Base-by-base conservation (phyloP, 192 early-diverging fungal species). In the Podila minutissima region DNA sequence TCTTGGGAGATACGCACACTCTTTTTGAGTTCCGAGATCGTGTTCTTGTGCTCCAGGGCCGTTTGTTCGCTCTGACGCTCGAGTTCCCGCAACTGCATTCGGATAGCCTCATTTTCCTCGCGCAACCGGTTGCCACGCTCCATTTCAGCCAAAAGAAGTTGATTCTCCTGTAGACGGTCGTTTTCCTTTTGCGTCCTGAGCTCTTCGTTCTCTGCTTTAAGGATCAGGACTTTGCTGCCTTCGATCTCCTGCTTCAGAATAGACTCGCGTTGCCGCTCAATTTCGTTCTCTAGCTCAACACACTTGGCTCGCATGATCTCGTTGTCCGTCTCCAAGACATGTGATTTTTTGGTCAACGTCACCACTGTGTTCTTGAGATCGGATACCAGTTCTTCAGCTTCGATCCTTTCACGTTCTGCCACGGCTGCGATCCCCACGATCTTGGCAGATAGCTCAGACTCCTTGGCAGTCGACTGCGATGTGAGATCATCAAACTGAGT, bases 161-260 rank as follows among this genome's bases (percentile, higher is more conserved):
- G 71, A 58, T 81, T 81, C 37, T 81, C 77, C 50, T 62, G 69
- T 10, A 81, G 58, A 5, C 62, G 62, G 35, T 73, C 71, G 33
- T 81, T 66, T 33, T 81, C 77, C 62, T 81, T 68, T 29, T 81
- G 71, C 12, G 58, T 81, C 26, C 70, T 59, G 32, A 81, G 77
- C 32, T 81, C 77, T 31, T 81, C 77, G 53, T 81, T 81, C 49
- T 81, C 77, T 9, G 77, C 77, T 46, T 73, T 72, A 5, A 81
- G 57, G 2, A 81, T 15, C 7, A 71, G 73, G 0, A 81, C 77
- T 33, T 81, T 81, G 41, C 71, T 55, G 0, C 62, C 77, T 20
- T 81, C 77, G 26, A 81, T 81, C 57, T 81, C 71, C 28, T 81
- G 77, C 58, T 81, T 81, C 67, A 81, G 48, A 3, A 81, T 81